phyloP scores from a whole-genome alignment of 2,329 filamentous ascomycete genomes.

The Colletotrichum caudatum region DNA sequence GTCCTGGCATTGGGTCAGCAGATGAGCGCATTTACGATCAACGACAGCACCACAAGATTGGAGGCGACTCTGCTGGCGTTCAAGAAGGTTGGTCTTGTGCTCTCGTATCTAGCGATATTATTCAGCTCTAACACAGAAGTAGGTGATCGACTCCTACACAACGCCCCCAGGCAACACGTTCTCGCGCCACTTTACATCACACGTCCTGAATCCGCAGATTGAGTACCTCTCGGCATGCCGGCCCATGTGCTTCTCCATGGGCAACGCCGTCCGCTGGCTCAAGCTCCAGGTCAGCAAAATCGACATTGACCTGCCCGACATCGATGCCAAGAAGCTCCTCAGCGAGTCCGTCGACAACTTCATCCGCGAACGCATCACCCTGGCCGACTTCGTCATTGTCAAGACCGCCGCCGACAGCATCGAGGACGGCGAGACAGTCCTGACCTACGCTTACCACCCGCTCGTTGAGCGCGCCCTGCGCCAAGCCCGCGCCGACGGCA shows the following conservation, averaged over 20 bases:
- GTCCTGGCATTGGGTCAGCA: constrained; percentile 89
- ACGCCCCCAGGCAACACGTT: constrained; percentile 88
- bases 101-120: background rate
- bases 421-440: constrained; percentile 80
- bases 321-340: constrained; percentile 78
- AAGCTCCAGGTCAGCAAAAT: constrained; percentile 94
- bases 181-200: constrained; percentile 89
- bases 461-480: constrained; percentile 88
- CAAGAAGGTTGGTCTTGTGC: constrained; percentile 72
- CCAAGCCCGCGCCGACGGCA: constrained; percentile 76
- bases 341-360: constrained; percentile 86
- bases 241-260: constrained; percentile 97
- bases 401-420: constrained; percentile 81
- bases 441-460: constrained; percentile 88
- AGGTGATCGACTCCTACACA: constrained; percentile 94
- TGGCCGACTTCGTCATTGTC: constrained; percentile 88
- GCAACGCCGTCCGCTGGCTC: constrained; percentile 93
- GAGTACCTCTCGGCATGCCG: constrained; percentile 93
- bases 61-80: constrained; percentile 91
- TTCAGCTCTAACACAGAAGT: constrained; percentile 39
- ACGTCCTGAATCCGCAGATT: constrained; percentile 94
- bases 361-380: constrained; percentile 88
- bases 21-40: constrained; percentile 88
- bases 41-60: constrained; percentile 88
- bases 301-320: constrained; percentile 85